Conservation (phyloP, 2,329 filamentous ascomycete species). For the Hansfordia pulvinata region DNA sequence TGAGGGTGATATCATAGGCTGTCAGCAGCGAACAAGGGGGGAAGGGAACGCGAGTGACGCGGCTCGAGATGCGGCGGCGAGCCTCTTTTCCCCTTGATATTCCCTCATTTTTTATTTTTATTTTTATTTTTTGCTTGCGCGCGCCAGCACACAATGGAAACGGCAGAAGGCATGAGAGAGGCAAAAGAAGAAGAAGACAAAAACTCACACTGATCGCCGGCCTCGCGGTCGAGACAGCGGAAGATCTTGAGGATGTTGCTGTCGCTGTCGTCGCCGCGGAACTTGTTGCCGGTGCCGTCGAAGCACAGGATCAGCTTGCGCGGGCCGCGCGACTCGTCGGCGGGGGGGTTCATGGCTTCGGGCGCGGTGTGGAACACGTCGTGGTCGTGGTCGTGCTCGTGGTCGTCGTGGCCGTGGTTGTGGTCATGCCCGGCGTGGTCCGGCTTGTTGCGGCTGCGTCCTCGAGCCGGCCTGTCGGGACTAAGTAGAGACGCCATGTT, state of each 20-base stretch:
- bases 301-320: conserved; percentile 47
- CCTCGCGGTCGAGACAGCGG: conserved; percentile 52
- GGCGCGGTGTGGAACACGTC: background rate
- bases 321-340: conserved; percentile 7
- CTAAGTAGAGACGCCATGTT: background rate
- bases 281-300: conserved; percentile 51
- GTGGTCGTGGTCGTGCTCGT: background rate
- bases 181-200: no score
- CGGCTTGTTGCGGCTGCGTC: no score
- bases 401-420: no score
- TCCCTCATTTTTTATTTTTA: background rate
- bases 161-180: no score
- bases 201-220: conserved; percentile 41
- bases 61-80: no score
- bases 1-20: no score
- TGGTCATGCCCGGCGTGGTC: no score
- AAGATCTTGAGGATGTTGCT: conserved; percentile 60
- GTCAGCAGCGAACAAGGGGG: no score
- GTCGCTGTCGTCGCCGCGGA: conserved; percentile 47
- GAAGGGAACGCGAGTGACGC: no score
- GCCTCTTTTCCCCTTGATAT: background rate
- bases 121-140: background rate
- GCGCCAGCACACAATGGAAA: no score
- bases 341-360: conserved; percentile 8
- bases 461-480: no score